phyloP scores from a whole-genome alignment of 371 early-diverging fungal genomes.

The Syncephalastrum monosporum region DNA sequence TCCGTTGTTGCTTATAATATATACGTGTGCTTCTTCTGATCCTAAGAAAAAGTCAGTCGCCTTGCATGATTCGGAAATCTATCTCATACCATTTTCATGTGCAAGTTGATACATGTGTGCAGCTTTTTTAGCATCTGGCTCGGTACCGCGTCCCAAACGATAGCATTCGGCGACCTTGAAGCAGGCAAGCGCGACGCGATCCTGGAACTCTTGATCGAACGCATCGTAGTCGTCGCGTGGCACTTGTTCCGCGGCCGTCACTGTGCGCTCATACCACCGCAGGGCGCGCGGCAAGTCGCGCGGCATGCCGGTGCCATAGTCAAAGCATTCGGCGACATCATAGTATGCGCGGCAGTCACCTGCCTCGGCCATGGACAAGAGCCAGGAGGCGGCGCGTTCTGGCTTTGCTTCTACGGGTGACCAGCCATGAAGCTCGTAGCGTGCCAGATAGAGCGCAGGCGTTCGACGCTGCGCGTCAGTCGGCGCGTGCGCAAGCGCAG shows the following conservation, averaged over 20 bases:
- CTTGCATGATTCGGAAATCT: too few relatives aligned
- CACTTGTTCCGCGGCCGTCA: too few relatives aligned
- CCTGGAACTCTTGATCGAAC: slow-evolving; percentile 1
- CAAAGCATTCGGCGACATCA: too few relatives aligned
- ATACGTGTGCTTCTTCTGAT: slow-evolving; percentile 4
- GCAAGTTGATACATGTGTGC: slow-evolving; percentile 25
- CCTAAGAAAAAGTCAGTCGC: not conserved
- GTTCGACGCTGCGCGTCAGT: not conserved
- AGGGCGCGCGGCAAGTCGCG: too few relatives aligned
- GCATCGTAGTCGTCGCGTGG: too few relatives aligned
- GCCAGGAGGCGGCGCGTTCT: too few relatives aligned
- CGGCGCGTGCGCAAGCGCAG: slow-evolving; percentile 11
- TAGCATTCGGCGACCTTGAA: slow-evolving; percentile 35
- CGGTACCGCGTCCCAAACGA: slow-evolving; percentile 17
- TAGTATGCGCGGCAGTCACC: too few relatives aligned
- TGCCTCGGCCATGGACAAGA: too few relatives aligned
- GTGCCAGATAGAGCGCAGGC: slow-evolving; percentile 1
- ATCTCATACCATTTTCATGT: slow-evolving; percentile 6
- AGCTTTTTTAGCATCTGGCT: slow-evolving; percentile 19
- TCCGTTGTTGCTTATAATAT: slow-evolving; percentile 9
- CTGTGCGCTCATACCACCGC: too few relatives aligned
- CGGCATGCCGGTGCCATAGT: too few relatives aligned
- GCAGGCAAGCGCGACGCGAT: slow-evolving; percentile 23
- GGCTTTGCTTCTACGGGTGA: too few relatives aligned
- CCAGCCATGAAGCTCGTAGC: too few relatives aligned